These are phyloP conservation scores for Glycine soja DNA, from an alignment of 306 rosid genomes.

Conservation along the genomic window DNA sequence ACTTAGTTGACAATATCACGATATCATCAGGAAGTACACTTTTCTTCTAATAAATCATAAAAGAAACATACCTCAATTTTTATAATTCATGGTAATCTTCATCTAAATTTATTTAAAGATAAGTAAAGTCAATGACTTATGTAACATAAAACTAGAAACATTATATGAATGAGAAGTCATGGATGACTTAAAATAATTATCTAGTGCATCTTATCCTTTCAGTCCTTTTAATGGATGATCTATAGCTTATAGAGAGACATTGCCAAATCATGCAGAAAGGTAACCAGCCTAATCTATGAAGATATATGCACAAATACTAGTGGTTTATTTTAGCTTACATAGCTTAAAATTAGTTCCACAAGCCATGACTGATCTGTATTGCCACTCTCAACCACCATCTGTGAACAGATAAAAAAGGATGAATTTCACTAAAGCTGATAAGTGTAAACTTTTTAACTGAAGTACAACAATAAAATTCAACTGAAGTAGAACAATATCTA, in stretches of 20 bases:
- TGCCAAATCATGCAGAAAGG: conserved; percentile 30
- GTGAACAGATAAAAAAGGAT: conserved; percentile 42
- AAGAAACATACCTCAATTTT: background rate
- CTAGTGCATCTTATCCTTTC: background rate
- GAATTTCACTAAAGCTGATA: conserved; percentile 14
- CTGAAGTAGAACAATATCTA: conserved; percentile 9
- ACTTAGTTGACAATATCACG: background rate
- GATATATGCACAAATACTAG: conserved; percentile 44
- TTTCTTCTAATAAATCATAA: conserved; percentile 5
- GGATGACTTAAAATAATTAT: conserved; percentile 3
- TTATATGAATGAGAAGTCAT: background rate
- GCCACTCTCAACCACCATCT: conserved; percentile 88
- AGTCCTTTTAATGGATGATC: conserved; percentile 18
- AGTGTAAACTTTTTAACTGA: background rate
- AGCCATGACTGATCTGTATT: conserved; percentile 87
- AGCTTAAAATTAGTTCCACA: conserved; percentile 72
- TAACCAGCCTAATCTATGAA: conserved; percentile 38
- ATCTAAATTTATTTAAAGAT: background rate
- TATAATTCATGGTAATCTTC: background rate
- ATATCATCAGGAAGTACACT: background rate
- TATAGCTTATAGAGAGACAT: conserved; percentile 3
- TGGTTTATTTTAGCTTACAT: conserved; percentile 68
- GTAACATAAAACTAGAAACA: too few species aligned
- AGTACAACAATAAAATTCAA: conserved; percentile 5
- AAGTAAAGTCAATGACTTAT: background rate